Base-by-base conservation (phyloP, 192 early-diverging fungal species). In the Gryganskiella cystojenkinii region DNA sequence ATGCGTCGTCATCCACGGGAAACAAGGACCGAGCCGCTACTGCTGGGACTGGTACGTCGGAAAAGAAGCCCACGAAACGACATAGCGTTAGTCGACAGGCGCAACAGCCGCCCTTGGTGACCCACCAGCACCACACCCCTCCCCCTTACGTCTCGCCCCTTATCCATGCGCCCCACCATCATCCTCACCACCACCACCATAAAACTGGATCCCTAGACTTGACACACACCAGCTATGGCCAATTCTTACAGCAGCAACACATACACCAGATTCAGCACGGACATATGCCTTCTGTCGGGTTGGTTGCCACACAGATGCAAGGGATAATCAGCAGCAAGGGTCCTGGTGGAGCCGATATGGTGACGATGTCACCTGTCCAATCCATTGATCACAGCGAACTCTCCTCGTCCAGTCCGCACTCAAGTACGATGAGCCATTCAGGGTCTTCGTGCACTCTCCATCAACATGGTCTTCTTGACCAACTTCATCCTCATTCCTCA, bases 21-120 rank as follows among this genome's bases (percentile, higher is more conserved):
- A 73, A 47, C 19, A 76, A 76, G 34, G 55, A 15, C 0, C 24
- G 37, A 5, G 37, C 54, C 9, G n/a, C n/a, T n/a, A n/a, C n/a
- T n/a, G n/a, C n/a, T n/a, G n/a, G n/a, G n/a, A n/a, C n/a, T n/a
- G n/a, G n/a, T n/a, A n/a, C n/a, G n/a, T 40, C 51, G 4, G 60
- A 57, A 24, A 15, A 37, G 4, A 55, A 53, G 24, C 50, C 54
- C 7, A 46, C 50, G 20, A 67, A 67, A 35, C 73, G 73, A 27
- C 73, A 76, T 43, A 76, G 73, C 31, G 73, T 76, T 13, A 76
- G 73, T 27, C 64, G 65, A 6, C 73, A 76, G 31, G 73, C 73
- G 22, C 73, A 76, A 37, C 73, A 68, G 11, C 73, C 64, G 0
- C 73, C 73, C 1, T 34, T 76, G 27, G 73, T 76, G 3, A 67